Percentiles rank a stretch among this genome's conserved stretches.
Evolutionary conservation across 345 rosid species (phyloP).

Genomic region (Stellera chamaejasme): DNA sequence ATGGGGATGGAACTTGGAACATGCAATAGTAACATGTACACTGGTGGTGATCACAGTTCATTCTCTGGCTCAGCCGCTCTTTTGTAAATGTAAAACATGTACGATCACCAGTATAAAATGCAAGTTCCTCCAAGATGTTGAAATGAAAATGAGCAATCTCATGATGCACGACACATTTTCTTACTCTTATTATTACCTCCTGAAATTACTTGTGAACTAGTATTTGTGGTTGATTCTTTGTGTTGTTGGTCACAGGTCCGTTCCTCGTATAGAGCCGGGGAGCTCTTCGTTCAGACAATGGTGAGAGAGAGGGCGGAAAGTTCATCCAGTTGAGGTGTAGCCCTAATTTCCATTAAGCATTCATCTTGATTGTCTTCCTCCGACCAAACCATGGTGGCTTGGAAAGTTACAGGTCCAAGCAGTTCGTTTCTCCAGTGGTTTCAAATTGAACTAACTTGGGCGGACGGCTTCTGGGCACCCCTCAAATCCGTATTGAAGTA

Average conservation of each 20-base stretch:
- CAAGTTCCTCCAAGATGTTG: neutral
- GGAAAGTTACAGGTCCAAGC: neutral
- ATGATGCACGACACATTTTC: too few relatives aligned
- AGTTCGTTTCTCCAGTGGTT: neutral
- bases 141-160: too few relatives aligned
- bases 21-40: too few relatives aligned
- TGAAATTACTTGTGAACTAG: too few relatives aligned
- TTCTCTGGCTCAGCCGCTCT: too few relatives aligned
- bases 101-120: neutral
- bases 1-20: too few relatives aligned
- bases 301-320: conserved; percentile 50
- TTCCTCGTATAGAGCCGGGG: conserved; percentile 94
- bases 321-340: conserved; percentile 2
- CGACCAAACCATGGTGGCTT: neutral
- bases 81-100: neutral
- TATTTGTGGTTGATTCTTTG: too few relatives aligned
- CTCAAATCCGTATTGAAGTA: too few relatives aligned
- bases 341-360: neutral
- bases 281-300: conserved; percentile 91
- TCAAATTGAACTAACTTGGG: too few relatives aligned
- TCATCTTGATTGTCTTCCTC: neutral
- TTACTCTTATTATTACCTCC: too few relatives aligned
- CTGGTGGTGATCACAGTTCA: too few relatives aligned
- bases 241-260: conserved; percentile 49
- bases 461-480: too few relatives aligned